Base-by-base conservation (phyloP, 768 basidiomycete genomes). In the Trametes elegans region DNA sequence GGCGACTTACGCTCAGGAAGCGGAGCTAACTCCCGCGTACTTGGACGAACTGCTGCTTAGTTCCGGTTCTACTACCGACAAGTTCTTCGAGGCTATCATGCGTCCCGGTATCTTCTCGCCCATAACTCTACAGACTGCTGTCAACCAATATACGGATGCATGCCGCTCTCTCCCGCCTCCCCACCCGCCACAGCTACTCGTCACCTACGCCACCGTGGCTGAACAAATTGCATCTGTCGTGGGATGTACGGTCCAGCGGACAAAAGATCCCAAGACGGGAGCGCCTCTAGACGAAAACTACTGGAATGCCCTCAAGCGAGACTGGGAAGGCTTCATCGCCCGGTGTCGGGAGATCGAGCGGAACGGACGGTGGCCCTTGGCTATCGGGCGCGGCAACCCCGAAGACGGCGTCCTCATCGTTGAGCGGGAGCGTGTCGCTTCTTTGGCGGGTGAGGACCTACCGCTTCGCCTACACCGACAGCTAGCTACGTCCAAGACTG, bases 321-420 rank as follows among this genome's bases (percentile, higher is more conserved):
- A 98, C 63, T 98, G 96, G 95, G 90, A 98, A 65, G 93, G 95
- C 3, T 95, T 98, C 64, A 84, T 95, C 57, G 88, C 94, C 7
- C 81, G 91, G 53, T 94, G 92, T 65, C 82, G 89, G 49, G 92
- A 93, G 60, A 77, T 94, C n/a, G 95, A 97, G 71, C 85, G 90
- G 38, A 84, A 83, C 57, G 88, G 87, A 29, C 81, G 90, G 39
- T 87, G 88, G 83, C 92, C 92, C 2, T 78, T 93, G 24, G 78
- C 78, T 14, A 76, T 93, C 31, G 85, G 83, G 35, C 66, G 76
- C 21, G 72, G 71, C 16, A 71, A 70, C 50, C 59, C 62, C 16
- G 68, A 66, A 14, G 63, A 63, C 42, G 79, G 80, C 28, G 70
- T 88, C 26, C 68, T 91, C 46, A 68, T 93, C 21, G 72, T 90